A percentile compares a stretch with the other conserved stretches of the same genome.
Evolutionary conservation across 1,284 basidiomycete genomes (phyloP).

Genomic region (Moesziomyces sp.): DNA sequence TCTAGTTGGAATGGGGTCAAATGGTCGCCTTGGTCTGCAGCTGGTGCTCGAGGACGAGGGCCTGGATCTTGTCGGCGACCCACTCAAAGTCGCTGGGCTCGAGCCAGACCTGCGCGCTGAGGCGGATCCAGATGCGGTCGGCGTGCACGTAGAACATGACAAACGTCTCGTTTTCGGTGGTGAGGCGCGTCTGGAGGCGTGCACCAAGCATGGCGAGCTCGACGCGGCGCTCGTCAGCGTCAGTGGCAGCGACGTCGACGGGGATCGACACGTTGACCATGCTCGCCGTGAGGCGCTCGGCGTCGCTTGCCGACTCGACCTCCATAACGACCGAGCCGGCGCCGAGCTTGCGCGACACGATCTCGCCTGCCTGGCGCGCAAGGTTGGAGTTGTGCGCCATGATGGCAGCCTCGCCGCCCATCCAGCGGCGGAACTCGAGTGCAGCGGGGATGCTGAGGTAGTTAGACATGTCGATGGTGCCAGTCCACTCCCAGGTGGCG

Average conservation of each 20-base stretch:
- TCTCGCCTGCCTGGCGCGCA: constrained; percentile 77
- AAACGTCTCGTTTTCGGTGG: constrained; percentile 27
- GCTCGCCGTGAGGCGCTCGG: constrained; percentile 25
- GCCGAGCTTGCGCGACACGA: constrained; percentile 73
- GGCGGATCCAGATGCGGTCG: constrained; percentile 47
- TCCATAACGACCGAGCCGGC: constrained; percentile 24
- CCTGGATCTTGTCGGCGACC: constrained; percentile 20
- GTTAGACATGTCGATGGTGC: constrained; percentile 44
- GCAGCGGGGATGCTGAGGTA: constrained; percentile 70
- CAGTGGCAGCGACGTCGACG: constrained; percentile 5
- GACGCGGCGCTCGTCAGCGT: constrained; percentile 3
- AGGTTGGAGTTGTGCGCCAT: constrained; percentile 80
- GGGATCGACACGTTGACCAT: constrained; percentile 51
- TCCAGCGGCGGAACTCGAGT: constrained; percentile 79
- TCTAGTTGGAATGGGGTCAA: background rate
- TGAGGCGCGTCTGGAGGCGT: constrained; percentile 17
- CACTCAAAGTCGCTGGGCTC: constrained; percentile 49
- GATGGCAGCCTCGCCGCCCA: constrained; percentile 85
- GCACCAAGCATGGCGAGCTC: constrained; percentile 14
- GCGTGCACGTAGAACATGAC: constrained; percentile 42
- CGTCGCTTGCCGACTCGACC: background rate
- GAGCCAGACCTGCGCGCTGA: constrained; percentile 54
- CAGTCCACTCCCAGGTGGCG: constrained; percentile 46
- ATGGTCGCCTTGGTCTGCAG: constrained; percentile 13
- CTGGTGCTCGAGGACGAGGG: constrained; percentile 20